Conservation (phyloP, 352 stramenopile species). For the Phytopythium aichiense region DNA sequence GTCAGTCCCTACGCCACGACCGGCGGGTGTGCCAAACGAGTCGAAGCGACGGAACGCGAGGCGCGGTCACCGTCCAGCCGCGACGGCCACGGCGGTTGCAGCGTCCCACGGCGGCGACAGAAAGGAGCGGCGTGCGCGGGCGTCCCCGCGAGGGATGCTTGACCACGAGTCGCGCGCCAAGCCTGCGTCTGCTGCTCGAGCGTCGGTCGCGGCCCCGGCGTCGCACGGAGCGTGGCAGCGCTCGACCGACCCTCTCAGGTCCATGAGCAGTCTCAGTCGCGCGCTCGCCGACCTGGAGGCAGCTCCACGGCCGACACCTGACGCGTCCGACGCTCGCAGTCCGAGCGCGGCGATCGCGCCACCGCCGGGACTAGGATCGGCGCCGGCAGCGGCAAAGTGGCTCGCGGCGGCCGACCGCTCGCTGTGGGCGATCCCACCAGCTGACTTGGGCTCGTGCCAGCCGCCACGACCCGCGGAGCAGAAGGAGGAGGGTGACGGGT, state of each 20-base stretch:
- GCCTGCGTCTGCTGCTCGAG: not conserved
- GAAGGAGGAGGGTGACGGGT: not conserved
- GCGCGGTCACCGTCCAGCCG: conserved; percentile 11
- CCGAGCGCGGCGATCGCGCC: not conserved
- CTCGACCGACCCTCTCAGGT: conserved; percentile 12
- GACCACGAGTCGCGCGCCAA: conserved; percentile 1
- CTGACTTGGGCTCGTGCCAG: not conserved
- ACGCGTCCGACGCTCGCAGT: not conserved
- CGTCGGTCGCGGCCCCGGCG: conserved; percentile 11
- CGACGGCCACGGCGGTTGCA: conserved; percentile 1
- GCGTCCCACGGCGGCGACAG: conserved; percentile 10
- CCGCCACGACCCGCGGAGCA: not conserved
- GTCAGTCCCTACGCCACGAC: conserved; percentile 1
- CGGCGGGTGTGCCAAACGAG: not conserved
- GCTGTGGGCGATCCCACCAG: not conserved
- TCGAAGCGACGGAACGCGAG: conserved; percentile 3
- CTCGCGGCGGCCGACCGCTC: not conserved
- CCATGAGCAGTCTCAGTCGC: conserved; percentile 8
- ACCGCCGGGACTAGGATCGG: not conserved
- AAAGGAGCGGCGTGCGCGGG: conserved; percentile 2
- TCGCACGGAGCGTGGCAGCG: conserved; percentile 1
- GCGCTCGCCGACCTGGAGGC: not conserved
- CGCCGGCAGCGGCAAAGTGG: not conserved
- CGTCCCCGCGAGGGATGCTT: not conserved
- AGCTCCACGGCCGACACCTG: not conserved